Percentiles rank a stretch among this genome's conserved stretches.
phyloP scores from a whole-genome alignment of 2,329 filamentous ascomycete species.

The Exserohilum rostratum region DNA sequence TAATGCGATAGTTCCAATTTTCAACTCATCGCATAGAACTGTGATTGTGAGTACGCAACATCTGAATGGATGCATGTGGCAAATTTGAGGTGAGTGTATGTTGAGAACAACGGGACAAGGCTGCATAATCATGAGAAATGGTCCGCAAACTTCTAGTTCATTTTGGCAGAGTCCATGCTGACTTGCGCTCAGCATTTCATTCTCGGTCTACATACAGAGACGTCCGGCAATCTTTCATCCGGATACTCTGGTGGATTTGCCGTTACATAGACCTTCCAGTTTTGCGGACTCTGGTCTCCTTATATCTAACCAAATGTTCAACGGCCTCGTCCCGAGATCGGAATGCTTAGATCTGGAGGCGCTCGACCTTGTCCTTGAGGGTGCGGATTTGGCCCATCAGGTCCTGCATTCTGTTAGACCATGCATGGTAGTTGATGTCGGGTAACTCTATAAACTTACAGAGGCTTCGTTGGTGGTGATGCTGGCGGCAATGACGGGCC shows the following conservation, averaged over 20 bases:
- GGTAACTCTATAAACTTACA: neutral
- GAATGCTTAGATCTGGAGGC: conserved; percentile 76
- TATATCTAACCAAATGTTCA: neutral
- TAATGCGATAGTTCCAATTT: too few relatives aligned
- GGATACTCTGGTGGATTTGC: conserved; percentile 17
- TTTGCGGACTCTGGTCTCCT: conserved; percentile 6
- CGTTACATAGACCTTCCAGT: conserved; percentile 22
- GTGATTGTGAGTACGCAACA: too few relatives aligned
- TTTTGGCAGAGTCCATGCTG: conserved; percentile 32
- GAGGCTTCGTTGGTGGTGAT: conserved; percentile 72
- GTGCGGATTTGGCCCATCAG: conserved; percentile 84
- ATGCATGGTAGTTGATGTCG: neutral
- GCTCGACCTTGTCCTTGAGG: conserved; percentile 94
- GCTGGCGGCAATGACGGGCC: conserved; percentile 82
- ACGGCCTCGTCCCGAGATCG: neutral
- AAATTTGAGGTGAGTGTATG: too few relatives aligned
- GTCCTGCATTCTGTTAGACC: conserved; percentile 16
- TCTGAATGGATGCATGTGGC: too few relatives aligned
- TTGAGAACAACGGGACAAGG: neutral
- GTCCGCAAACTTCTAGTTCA: neutral
- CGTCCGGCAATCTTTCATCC: conserved; percentile 24
- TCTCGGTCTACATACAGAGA: conserved; percentile 32
- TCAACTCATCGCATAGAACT: too few relatives aligned
- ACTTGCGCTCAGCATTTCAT: conserved; percentile 30
- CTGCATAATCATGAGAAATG: neutral